Base-by-base conservation (phyloP, 495 filamentous ascomycete species). In the Podospora anserina region DNA sequence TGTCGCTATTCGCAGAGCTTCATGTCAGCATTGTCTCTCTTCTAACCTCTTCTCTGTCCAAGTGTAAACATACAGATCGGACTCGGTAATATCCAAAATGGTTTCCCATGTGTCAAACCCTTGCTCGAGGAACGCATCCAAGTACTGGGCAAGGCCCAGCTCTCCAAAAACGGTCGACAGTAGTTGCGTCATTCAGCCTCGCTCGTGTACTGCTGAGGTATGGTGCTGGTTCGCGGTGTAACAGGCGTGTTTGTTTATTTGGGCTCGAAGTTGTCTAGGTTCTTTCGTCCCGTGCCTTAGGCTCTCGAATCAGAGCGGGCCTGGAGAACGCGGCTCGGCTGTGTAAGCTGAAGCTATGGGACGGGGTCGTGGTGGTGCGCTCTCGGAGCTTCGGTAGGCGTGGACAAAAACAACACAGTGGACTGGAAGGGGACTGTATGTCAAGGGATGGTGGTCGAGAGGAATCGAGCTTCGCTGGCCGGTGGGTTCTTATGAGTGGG, bases 81-180 rank as follows among this genome's bases (percentile, higher is more conserved):
- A 88, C 77, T 93, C 91, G 58, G 89, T 92, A 60, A 93, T 92
- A 64, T 93, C 91, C 64, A 91, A 79, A 57, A 93, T 85, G 5
- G 89, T 91, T 49, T 92, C 89, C 91, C 91, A 93, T 53, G 87
- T 88, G 77, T 93, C 90, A 73, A 93, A 93, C 20, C 90, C 91
- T 75, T 92, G 90, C 19, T 88, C 86, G 28, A 91, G 74, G 70
- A 93, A 90, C 68, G 76, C 75, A 65, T 89, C 82, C 66, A 90
- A 83, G 76, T 93, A 93, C 75, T 91, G 88, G 76, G 82, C 81
- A 74, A 93, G 85, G 70, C 90, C 90, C 77, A 93, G 80, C 82
- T 89, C 89, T 76, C 84, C 85, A 74, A 93, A 84, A 55, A 87
- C 83, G 6, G 78, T 76, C 68, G 78, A 83, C 72, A 93, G 80